phyloP scores from a whole-genome alignment of 176 grass and related monocot species.

The Eragrostis nindensis region DNA sequence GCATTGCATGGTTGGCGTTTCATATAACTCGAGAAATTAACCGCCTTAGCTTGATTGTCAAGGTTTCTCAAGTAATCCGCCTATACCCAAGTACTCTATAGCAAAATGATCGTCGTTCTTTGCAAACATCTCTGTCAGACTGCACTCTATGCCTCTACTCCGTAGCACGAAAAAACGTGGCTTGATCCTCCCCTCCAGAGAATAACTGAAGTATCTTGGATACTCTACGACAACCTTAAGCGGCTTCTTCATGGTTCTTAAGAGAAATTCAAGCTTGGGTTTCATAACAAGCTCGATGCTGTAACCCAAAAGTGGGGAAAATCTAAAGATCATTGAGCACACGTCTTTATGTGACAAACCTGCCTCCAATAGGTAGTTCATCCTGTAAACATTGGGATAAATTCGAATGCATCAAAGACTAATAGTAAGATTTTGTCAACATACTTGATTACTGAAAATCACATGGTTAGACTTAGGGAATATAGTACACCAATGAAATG shows the following conservation, averaged over 20 bases:
- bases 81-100: slow-evolving; percentile 62
- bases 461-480: slow-evolving; percentile 13
- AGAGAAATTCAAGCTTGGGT: slow-evolving; percentile 86
- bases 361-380: slow-evolving; percentile 61
- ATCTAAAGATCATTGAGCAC: slow-evolving; percentile 84
- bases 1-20: neutral
- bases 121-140: slow-evolving; percentile 78
- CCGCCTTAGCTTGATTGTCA: slow-evolving; percentile 22
- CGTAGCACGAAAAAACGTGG: slow-evolving; percentile 62
- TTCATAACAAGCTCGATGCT: slow-evolving; percentile 72
- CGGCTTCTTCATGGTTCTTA: slow-evolving; percentile 72
- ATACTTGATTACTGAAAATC: slow-evolving; percentile 2
- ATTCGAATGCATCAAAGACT: slow-evolving; percentile 8
- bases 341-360: slow-evolving; percentile 79
- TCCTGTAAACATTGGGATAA: slow-evolving; percentile 50
- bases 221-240: slow-evolving; percentile 71
- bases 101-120: slow-evolving; percentile 86
- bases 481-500: neutral
- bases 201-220: slow-evolving; percentile 95
- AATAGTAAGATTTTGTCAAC: neutral
- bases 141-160: slow-evolving; percentile 64
- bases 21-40: slow-evolving; percentile 31
- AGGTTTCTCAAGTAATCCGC: slow-evolving; percentile 50
- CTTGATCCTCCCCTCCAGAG: slow-evolving; percentile 77
- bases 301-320: slow-evolving; percentile 86